Percentiles rank a stretch among this genome's conserved stretches.
These are phyloP conservation scores for Pisolithus marmoratus DNA, from an alignment of 768 basidiomycete species.

Conservation along the genomic window DNA sequence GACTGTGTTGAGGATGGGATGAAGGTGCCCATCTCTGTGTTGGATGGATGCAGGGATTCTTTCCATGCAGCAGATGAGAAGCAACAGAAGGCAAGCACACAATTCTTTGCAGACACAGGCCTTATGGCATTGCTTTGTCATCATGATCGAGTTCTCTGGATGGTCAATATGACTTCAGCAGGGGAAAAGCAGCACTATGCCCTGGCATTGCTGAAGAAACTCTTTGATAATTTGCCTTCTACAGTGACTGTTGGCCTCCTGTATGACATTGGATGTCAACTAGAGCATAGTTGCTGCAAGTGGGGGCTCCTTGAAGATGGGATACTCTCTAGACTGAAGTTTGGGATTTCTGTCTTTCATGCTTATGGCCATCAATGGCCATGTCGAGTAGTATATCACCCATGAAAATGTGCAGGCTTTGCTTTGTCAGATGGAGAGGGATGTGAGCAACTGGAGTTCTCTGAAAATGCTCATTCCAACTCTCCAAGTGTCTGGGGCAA, in stretches of 20 bases:
- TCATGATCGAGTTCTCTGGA: slow-evolving; percentile 13
- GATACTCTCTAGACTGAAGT: slow-evolving; percentile 11
- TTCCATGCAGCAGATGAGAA: slow-evolving; percentile 19
- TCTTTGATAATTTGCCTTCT: not conserved
- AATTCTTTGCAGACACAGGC: slow-evolving; percentile 11
- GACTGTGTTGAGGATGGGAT: no score
- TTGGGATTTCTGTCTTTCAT: slow-evolving; percentile 28
- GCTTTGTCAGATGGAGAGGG: slow-evolving; percentile 33
- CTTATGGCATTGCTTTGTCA: no score
- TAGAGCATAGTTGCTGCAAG: slow-evolving; percentile 4
- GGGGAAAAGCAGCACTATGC: no score
- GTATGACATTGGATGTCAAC: no score
- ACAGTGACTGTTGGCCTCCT: no score
- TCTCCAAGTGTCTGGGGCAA: slow-evolving; percentile 14
- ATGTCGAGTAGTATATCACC: no score
- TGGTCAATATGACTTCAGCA: slow-evolving; percentile 12
- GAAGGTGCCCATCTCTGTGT: no score
- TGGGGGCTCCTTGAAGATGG: not conserved
- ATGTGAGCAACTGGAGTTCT: slow-evolving; percentile 32
- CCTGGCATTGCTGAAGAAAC: not conserved
- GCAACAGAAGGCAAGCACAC: slow-evolving; percentile 13
- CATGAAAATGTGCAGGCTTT: slow-evolving; percentile 20
- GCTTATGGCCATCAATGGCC: slow-evolving; percentile 31
- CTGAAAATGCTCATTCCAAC: no score
- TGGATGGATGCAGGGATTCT: slow-evolving; percentile 29